Conservation (phyloP, 139 green algal genomes). For the Spirogloea muscicola region DNA sequence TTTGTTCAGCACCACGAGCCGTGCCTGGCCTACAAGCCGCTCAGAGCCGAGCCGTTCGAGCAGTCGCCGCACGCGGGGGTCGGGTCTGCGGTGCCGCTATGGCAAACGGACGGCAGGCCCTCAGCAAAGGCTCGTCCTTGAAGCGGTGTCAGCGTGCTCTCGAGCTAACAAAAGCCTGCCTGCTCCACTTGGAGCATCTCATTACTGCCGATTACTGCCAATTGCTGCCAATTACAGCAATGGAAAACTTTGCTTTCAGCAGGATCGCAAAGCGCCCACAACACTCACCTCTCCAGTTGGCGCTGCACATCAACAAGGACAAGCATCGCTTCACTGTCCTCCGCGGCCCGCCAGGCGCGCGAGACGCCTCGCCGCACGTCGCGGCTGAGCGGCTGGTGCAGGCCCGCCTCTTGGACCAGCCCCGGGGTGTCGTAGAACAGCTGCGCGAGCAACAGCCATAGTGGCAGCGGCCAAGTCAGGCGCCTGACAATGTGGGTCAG, state of each 20-base stretch:
- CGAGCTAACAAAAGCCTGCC: no score
- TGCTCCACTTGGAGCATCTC: no score
- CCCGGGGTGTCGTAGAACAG: constrained; percentile 43
- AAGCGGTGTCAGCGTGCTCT: no score
- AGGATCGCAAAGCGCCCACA: no score
- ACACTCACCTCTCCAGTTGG: constrained; percentile 20
- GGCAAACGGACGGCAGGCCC: no score
- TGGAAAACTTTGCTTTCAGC: no score
- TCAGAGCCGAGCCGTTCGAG: constrained; percentile 4
- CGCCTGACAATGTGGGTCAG: no score
- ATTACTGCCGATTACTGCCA: no score
- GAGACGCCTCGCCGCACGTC: background rate
- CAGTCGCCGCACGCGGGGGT: constrained; percentile 28
- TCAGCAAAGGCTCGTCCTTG: no score
- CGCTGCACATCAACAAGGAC: constrained; percentile 28
- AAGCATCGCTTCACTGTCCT: constrained; percentile 21
- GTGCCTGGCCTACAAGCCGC: constrained; percentile 6
- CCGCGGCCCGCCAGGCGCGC: background rate
- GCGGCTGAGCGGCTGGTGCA: background rate
- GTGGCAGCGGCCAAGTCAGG: no score
- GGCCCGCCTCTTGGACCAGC: background rate
- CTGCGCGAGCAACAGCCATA: no score
- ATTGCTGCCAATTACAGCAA: no score
- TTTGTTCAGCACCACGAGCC: constrained; percentile 37
- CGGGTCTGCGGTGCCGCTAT: constrained; percentile 5